Conservation (phyloP, 495 filamentous ascomycete species). For the Penicillium waksmanii region DNA sequence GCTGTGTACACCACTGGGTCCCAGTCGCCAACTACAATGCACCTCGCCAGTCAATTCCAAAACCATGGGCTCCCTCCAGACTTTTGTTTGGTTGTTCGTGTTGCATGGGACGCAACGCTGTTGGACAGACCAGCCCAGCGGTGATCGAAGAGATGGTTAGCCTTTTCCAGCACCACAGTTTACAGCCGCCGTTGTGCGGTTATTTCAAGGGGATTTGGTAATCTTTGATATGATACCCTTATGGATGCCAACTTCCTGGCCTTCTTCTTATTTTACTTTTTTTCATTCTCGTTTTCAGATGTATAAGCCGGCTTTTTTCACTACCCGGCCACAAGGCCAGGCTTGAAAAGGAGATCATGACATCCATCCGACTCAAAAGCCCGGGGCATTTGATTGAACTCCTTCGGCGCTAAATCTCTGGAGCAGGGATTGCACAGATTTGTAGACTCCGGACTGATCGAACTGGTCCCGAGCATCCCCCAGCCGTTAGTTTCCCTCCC, state of each 20-base stretch:
- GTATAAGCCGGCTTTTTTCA: neutral
- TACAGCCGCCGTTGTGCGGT: constrained; percentile 26
- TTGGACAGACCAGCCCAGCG: constrained; percentile 29
- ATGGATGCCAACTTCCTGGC: neutral
- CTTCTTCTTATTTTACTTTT: neutral
- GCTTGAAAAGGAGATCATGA: constrained; percentile 5
- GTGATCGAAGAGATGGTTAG: constrained; percentile 29
- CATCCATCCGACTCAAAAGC: constrained; percentile 4
- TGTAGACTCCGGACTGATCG: constrained; percentile 30
- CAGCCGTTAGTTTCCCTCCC: constrained; percentile 30
- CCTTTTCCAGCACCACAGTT: constrained; percentile 21
- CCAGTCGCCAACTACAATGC: constrained; percentile 19
- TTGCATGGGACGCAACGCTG: constrained; percentile 28
- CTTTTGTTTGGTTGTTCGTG: constrained; percentile 22
- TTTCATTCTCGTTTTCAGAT: neutral
- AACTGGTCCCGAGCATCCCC: constrained; percentile 32
- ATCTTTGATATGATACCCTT: constrained; percentile 9
- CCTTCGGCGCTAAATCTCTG: constrained; percentile 42
- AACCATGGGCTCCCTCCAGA: constrained; percentile 10
- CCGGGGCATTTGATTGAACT: constrained; percentile 27
- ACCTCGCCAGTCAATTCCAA: constrained; percentile 21
- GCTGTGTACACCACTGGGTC: constrained; percentile 26
- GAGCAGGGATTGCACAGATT: constrained; percentile 29
- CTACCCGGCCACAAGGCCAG: neutral
- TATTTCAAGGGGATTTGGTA: constrained; percentile 10